These are phyloP conservation scores for Tulasnella sp. DNA, from an alignment of 768 basidiomycete genomes.

Conservation along the genomic window DNA sequence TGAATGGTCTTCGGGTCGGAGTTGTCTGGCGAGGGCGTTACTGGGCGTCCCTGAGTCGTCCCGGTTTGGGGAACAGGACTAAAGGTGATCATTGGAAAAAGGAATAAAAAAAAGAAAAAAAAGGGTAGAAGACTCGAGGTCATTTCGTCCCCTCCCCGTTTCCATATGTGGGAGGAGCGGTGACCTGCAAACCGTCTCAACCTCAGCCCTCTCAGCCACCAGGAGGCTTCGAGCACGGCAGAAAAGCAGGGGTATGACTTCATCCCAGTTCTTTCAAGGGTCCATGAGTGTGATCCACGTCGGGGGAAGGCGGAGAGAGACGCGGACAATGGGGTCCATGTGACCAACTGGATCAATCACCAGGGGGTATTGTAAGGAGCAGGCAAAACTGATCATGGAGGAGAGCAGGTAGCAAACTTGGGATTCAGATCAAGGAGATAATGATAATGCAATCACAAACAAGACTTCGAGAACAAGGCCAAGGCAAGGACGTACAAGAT, in stretches of 20 bases:
- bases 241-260: not conserved
- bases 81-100: not conserved
- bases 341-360: no score
- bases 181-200: not conserved
- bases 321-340: not conserved
- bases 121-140: no score
- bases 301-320: not conserved
- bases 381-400: not conserved
- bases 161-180: not conserved
- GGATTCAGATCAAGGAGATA: not conserved
- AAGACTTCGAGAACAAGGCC: not conserved
- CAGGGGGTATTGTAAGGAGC: not conserved
- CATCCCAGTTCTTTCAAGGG: not conserved
- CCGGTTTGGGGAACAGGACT: not conserved
- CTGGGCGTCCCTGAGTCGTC: not conserved
- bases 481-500: constrained; percentile 15
- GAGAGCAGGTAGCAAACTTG: not conserved
- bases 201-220: constrained; percentile 9
- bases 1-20: not conserved
- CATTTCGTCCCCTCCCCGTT: not conserved
- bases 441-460: not conserved
- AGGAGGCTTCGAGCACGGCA: not conserved
- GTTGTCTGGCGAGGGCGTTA: not conserved
- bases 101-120: no score
- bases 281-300: not conserved